These are phyloP conservation scores for Alliaria petiolata DNA, from an alignment of 345 rosid species.

Conservation along the genomic window DNA sequence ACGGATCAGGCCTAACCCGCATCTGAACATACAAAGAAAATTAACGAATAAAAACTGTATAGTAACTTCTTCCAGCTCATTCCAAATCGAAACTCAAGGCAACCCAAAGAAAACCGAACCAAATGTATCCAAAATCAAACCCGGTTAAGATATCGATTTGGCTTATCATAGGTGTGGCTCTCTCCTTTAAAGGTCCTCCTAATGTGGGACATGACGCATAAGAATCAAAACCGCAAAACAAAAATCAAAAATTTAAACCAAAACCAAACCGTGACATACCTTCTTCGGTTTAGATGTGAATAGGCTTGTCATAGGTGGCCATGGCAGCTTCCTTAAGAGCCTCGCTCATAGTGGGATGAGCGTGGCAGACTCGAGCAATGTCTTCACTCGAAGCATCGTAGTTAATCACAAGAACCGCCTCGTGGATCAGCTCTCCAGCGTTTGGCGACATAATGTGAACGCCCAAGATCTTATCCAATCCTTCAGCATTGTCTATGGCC, in stretches of 20 bases:
- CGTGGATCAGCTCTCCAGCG: constrained; percentile 90
- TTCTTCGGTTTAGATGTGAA: constrained; percentile 51
- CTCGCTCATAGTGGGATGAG: constrained; percentile 99
- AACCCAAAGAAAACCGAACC: constrained; percentile 20
- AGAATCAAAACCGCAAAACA: background rate
- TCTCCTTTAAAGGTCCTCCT: constrained; percentile 10
- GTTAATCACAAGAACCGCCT: constrained; percentile 68
- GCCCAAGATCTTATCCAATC: constrained; percentile 73
- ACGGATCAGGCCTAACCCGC: constrained; percentile 23
- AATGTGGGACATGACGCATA: background rate
- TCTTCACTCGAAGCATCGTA: constrained; percentile 84
- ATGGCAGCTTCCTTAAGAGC: constrained; percentile 99
- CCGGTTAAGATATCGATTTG: constrained; percentile 13
- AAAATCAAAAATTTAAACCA: background rate
- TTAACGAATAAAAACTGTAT: constrained; percentile 16
- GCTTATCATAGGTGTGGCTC: constrained; percentile 9
- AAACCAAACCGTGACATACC: constrained; percentile 17
- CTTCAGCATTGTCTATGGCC: constrained; percentile 93
- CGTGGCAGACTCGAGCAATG: constrained; percentile 96
- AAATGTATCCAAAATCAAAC: constrained; percentile 6
- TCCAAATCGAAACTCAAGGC: constrained; percentile 20
- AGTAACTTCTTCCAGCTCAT: background rate
- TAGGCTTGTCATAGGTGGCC: constrained; percentile 99
- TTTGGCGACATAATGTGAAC: constrained; percentile 86
- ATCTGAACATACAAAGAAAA: constrained; percentile 19